phyloP scores from a whole-genome alignment of 2,329 filamentous ascomycete genomes.

The Dendrostoma leiphaemia region DNA sequence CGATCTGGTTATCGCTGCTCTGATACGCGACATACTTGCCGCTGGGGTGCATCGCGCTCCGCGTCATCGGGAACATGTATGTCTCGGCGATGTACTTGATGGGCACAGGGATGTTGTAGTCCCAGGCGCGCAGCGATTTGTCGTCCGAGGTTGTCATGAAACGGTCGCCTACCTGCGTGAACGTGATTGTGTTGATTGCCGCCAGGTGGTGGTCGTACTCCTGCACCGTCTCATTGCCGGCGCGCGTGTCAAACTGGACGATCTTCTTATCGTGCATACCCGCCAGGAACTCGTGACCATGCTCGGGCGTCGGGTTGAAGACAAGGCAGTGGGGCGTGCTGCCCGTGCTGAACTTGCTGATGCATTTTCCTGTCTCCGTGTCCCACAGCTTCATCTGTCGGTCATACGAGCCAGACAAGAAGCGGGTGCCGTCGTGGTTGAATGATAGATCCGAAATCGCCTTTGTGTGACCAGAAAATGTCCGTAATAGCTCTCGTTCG shows the following conservation, averaged over 20 bases:
- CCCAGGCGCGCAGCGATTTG: conserved; percentile 94
- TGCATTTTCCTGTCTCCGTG: conserved; percentile 86
- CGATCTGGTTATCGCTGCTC: conserved; percentile 91
- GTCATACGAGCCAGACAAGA: conserved; percentile 90
- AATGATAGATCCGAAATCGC: conserved; percentile 88
- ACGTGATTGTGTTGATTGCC: conserved; percentile 97
- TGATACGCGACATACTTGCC: conserved; percentile 96
- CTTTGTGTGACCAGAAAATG: conserved; percentile 89
- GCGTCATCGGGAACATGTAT: conserved; percentile 96
- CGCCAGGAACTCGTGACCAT: conserved; percentile 85
- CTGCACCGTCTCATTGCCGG: conserved; percentile 75
- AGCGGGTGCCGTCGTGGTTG: conserved; percentile 76
- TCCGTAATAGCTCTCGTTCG: conserved; percentile 80
- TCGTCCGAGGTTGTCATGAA: conserved; percentile 99
- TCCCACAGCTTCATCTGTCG: conserved; percentile 98
- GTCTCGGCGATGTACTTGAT: conserved; percentile 98
- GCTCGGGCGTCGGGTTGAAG: conserved; percentile 80
- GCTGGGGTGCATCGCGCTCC: conserved; percentile 77
- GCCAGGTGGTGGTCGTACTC: conserved; percentile 98
- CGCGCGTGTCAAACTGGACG: conserved; percentile 88
- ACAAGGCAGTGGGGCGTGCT: conserved; percentile 93
- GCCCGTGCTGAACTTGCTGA: conserved; percentile 86
- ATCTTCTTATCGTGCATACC: conserved; percentile 99
- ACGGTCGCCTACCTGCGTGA: conserved; percentile 88
- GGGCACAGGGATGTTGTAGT: conserved; percentile 96